These are phyloP conservation scores for Neonectria sp. DNA, from an alignment of 2,329 filamentous ascomycete genomes.

Conservation along the genomic window DNA sequence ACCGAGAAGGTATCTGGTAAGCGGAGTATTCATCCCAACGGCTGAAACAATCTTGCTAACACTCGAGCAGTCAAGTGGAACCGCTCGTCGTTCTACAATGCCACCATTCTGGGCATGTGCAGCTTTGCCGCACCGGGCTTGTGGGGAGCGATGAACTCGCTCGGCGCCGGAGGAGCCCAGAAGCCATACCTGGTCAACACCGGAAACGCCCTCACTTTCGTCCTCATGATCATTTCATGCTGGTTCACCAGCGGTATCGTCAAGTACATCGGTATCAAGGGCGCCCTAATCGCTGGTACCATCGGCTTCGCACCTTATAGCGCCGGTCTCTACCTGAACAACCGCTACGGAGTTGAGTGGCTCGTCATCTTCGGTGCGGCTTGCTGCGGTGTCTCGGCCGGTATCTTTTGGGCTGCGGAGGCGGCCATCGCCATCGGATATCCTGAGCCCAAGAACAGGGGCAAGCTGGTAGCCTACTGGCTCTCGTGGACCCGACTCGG, in stretches of 20 bases:
- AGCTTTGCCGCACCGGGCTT: constrained; percentile 49
- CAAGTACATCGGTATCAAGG: constrained; percentile 49
- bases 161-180: constrained; percentile 63
- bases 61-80: constrained; percentile 43
- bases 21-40: not conserved
- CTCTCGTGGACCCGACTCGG: constrained; percentile 70
- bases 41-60: not conserved
- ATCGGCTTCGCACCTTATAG: constrained; percentile 61
- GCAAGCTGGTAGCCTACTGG: constrained; percentile 75
- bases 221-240: constrained; percentile 62
- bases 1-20: constrained; percentile 3
- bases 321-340: constrained; percentile 61
- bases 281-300: constrained; percentile 58
- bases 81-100: constrained; percentile 47
- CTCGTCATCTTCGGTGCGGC: constrained; percentile 60
- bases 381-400: constrained; percentile 58
- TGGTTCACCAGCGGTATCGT: constrained; percentile 60
- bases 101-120: constrained; percentile 48
- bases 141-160: constrained; percentile 50
- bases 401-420: constrained; percentile 55
- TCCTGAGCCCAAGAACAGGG: constrained; percentile 75
- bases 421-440: constrained; percentile 67
- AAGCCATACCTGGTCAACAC: constrained; percentile 76
- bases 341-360: constrained; percentile 60
- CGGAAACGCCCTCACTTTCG: constrained; percentile 66